These are phyloP conservation scores for Mortierella alpina DNA, from an alignment of 192 early-diverging fungal genomes.

Conservation along the genomic window DNA sequence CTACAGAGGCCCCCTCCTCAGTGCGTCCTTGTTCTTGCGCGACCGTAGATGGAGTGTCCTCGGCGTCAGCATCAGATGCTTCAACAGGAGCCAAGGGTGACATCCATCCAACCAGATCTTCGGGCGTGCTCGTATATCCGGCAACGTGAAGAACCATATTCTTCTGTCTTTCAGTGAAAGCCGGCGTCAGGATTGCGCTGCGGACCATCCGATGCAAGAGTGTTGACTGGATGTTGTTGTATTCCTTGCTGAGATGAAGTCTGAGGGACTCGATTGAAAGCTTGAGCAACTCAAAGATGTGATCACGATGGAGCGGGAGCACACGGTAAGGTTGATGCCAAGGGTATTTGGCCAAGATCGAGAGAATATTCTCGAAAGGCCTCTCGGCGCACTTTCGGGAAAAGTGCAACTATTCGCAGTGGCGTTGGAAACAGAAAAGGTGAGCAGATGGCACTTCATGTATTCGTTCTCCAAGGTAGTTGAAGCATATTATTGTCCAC, in stretches of 20 bases:
- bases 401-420: conserved; percentile 68
- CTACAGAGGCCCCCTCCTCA: no score
- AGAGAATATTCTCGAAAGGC: conserved; percentile 84
- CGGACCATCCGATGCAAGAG: conserved; percentile 67
- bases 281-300: conserved; percentile 63
- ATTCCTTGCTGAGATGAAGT: conserved; percentile 66
- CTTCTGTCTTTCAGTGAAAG: conserved; percentile 84
- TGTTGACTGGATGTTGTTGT: conserved; percentile 66
- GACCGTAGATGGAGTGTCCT: not conserved
- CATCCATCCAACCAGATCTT: conserved; percentile 51
- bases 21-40: no score
- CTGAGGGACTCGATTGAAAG: conserved; percentile 74
- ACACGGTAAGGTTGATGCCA: conserved; percentile 75
- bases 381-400: conserved; percentile 78
- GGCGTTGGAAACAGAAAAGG: not conserved
- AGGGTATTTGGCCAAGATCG: conserved; percentile 76
- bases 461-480: not conserved
- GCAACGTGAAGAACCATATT: conserved; percentile 63
- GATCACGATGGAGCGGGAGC: conserved; percentile 75
- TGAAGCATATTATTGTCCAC: not conserved
- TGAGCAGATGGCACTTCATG: not conserved
- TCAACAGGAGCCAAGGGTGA: conserved; percentile 19
- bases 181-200: conserved; percentile 72
- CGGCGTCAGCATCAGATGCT: not conserved
- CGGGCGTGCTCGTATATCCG: conserved; percentile 33